These are phyloP conservation scores for Babesia microti DNA, from an alignment of 169 alveolate genomes.

Conservation along the genomic window DNA sequence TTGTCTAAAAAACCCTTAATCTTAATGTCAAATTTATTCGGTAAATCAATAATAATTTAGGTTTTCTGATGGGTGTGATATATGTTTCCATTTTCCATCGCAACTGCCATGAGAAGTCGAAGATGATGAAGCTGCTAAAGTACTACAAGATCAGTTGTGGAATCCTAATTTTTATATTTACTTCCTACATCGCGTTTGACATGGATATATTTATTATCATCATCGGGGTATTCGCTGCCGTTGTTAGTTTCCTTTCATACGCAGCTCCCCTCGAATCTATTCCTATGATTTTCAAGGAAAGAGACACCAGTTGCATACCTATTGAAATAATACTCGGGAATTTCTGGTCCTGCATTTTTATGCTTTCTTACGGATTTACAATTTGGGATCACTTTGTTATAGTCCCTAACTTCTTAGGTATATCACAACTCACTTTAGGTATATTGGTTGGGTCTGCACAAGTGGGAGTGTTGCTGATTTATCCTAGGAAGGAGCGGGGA, in stretches of 20 bases:
- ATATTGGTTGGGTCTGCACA: no score
- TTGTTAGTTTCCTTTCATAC: slow-evolving; percentile 17
- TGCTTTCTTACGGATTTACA: slow-evolving; percentile 57
- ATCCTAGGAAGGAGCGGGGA: no score
- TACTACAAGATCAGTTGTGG: slow-evolving; percentile 11
- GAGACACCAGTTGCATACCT: slow-evolving; percentile 55
- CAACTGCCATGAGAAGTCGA: slow-evolving; percentile 11
- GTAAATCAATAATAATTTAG: slow-evolving; percentile 30
- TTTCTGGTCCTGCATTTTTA: slow-evolving; percentile 48
- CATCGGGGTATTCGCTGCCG: slow-evolving; percentile 41
- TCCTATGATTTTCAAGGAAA: slow-evolving; percentile 37
- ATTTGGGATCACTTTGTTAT: slow-evolving; percentile 52
- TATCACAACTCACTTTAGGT: no score
- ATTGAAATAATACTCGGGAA: slow-evolving; percentile 53
- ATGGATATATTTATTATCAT: slow-evolving; percentile 12
- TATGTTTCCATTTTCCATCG: slow-evolving; percentile 15
- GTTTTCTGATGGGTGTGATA: slow-evolving; percentile 8
- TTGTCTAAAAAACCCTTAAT: slow-evolving; percentile 37
- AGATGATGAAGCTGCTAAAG: slow-evolving; percentile 9
- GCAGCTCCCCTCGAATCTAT: slow-evolving; percentile 52
- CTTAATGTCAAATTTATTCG: slow-evolving; percentile 44
- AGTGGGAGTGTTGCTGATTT: no score
- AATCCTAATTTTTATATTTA: slow-evolving; percentile 3
- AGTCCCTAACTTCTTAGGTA: slow-evolving; percentile 52
- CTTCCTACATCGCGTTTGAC: slow-evolving; percentile 9